Evolutionary conservation across 1,284 basidiomycete genomes (phyloP), one percentile per base, ranked within the genome.

Genomic region (Singerocomus rubriflavus): DNA sequence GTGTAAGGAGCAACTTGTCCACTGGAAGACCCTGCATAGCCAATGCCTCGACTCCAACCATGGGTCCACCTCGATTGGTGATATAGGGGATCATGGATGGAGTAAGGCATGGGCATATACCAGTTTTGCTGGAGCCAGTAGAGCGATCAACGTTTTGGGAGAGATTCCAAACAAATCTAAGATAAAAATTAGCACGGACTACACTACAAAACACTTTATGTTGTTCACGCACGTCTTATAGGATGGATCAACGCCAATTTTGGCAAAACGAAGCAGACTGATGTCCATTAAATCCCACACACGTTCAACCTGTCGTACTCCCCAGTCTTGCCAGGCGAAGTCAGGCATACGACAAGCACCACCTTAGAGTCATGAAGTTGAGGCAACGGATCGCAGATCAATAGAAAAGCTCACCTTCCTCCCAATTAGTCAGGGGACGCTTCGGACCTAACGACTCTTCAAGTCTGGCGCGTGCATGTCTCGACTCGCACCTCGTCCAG

Each of bases 81-180:
- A 97, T 88, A 66, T 93, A 98, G 0, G 95, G 92, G 56, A 98
- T 98, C 89, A 97, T 97, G 32, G 91, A 88, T 0, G 94, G 94
- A 0, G 94, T 98, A 16, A 98, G 79, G 68, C 94, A 98, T 1
- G 91, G 91, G 52, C 88, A 91, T 41, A 96, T 89, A 8, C 93
- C 94, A 2, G 85, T 76, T 66, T 85, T 85, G 52, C 80, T 83
- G 0, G 89, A 86, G 5, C 89, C 90, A 35, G 87, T 91, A 37
- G 89, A 90, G 13, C 93, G 83, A 68, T 94, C 92, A 29, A 98
- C 95, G 59, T 98, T 98, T 69, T 98, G 94, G 5, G 92, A 95
- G n/a, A 98, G 77, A 69, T 98, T 98, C 95, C 94, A 98, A 2
- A 97, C 89, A 70, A 87, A 76, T 1, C 88, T 91, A 55, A 48